Evolutionary conservation across 176 grass and related monocot genomes (phyloP).

Genomic region (Ampelocalamus luodianensis): DNA sequence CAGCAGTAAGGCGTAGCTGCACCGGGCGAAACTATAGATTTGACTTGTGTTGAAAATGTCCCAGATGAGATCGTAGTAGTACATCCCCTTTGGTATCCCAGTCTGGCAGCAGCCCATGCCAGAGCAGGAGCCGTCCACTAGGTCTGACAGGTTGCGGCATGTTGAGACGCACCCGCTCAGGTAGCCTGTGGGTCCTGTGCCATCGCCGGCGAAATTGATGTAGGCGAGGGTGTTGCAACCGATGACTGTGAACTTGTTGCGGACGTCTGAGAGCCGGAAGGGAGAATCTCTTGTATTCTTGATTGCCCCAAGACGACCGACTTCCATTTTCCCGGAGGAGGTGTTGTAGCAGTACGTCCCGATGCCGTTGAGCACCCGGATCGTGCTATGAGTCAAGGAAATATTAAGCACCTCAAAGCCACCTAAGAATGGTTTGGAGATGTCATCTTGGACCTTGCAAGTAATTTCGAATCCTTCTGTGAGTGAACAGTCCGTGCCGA

Average conservation of each 20-base stretch:
- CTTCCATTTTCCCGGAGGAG: background rate
- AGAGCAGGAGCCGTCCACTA: background rate
- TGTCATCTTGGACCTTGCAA: background rate
- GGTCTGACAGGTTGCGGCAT: background rate
- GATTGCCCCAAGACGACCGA: fast-evolving
- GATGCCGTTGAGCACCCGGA: background rate
- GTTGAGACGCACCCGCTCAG: slow-evolving; percentile 46
- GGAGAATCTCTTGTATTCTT: background rate
- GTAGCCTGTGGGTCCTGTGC: background rate
- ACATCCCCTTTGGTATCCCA: background rate
- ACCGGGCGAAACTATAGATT: background rate
- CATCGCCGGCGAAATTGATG: background rate
- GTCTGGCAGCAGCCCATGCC: slow-evolving; percentile 58
- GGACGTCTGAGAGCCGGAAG: background rate
- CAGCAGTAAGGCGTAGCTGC: slow-evolving; percentile 31
- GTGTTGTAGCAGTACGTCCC: slow-evolving; percentile 15
- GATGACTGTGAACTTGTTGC: slow-evolving; percentile 54
- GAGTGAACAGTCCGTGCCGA: slow-evolving; percentile 35
- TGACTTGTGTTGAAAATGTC: background rate
- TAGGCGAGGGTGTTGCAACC: slow-evolving; percentile 48
- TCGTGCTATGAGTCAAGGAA: background rate
- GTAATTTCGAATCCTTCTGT: background rate
- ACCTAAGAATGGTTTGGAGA: background rate
- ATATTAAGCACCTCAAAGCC: slow-evolving; percentile 11
- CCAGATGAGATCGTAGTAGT: background rate